Conservation (phyloP, 2,329 filamentous ascomycete species). For the Coleophoma eucalyptorum region DNA sequence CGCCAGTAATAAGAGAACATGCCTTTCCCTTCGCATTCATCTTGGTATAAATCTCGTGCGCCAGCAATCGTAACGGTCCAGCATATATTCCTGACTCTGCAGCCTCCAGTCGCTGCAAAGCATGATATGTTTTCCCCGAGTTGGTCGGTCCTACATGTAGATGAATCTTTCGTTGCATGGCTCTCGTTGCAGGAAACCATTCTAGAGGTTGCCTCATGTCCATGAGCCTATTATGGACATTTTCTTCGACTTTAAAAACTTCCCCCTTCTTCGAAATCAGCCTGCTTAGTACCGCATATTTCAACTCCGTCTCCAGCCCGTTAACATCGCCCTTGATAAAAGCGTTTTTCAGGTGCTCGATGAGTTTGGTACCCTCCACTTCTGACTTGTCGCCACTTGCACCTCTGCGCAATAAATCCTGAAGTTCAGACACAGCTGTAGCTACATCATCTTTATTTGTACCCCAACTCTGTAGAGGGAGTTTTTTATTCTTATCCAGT, state of each 20-base stretch:
- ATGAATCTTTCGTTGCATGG: conserved; percentile 78
- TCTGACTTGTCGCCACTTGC: neutral
- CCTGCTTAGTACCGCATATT: conserved; percentile 44
- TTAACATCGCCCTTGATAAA: conserved; percentile 50
- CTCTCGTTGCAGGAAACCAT: conserved; percentile 84
- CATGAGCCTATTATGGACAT: conserved; percentile 58
- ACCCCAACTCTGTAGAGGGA: too few relatives aligned
- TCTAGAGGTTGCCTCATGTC: conserved; percentile 87
- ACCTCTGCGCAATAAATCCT: too few relatives aligned
- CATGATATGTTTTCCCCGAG: conserved; percentile 96
- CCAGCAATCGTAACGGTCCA: conserved; percentile 81
- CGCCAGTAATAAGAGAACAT: conserved; percentile 84
- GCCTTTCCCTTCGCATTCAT: conserved; percentile 72
- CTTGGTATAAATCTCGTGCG: conserved; percentile 91
- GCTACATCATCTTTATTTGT: too few relatives aligned
- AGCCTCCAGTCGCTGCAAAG: conserved; percentile 77
- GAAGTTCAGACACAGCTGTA: too few relatives aligned
- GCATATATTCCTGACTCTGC: conserved; percentile 80
- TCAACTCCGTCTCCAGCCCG: conserved; percentile 55
- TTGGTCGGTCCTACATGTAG: conserved; percentile 96
- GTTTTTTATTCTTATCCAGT: too few relatives aligned
- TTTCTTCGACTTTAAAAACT: neutral
- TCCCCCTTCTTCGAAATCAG: conserved; percentile 40
- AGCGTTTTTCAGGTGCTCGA: conserved; percentile 45
- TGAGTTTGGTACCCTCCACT: conserved; percentile 17